Base-by-base conservation (phyloP, 176 grass and related monocot species). In the Cocos nucifera region DNA sequence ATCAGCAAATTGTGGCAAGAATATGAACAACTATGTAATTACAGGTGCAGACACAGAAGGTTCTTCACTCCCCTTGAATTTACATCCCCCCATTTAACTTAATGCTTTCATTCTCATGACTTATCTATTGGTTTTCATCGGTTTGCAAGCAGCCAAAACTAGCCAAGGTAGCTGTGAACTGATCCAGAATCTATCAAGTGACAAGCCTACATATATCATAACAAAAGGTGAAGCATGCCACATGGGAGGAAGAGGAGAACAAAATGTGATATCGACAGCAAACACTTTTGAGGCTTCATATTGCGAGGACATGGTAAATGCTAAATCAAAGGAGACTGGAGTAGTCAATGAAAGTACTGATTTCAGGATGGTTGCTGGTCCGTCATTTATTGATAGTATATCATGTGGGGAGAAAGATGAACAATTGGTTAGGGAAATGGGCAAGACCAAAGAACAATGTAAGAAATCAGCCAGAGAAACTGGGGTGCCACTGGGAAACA, bases 371-470 rank as follows among this genome's bases (percentile, higher is more conserved):
- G 39, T 51, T 64, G 65, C 59, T 76, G 59, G 84, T 7, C 17
- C 9, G 55, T 70, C 67, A 80, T 61, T 61, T n/a, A 35, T 44
- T 51, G 20, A 58, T 68, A 59, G 58, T 73, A 57, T 53, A 77
- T 51, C 74, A 66, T 53, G 35, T 62, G 17, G 23, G 30, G 19
- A 67, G 16, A 70, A 62, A 57, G 44, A 53, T 39, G 53, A 30
- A 48, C 60, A 69, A 59, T 57, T 54, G 20, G 20, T 53, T 32
- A 65, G 61, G 54, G 12, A 54, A 58, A 35, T 61, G 54, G 71
- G 63, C 59, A 71, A 63, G 59, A 50, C 30, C 66, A 78, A 79
- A 62, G 51, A 74, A 70, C 60, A 44, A 30, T 19, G 23, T 75
- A 61, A 73, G 69, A 57, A 77, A 73, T 25, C 64, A 54, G 35